Evolutionary conservation across 208 protist genomes (phyloP), one percentile per base, ranked within the genome.

Genomic region (Crithidia bombi): DNA sequence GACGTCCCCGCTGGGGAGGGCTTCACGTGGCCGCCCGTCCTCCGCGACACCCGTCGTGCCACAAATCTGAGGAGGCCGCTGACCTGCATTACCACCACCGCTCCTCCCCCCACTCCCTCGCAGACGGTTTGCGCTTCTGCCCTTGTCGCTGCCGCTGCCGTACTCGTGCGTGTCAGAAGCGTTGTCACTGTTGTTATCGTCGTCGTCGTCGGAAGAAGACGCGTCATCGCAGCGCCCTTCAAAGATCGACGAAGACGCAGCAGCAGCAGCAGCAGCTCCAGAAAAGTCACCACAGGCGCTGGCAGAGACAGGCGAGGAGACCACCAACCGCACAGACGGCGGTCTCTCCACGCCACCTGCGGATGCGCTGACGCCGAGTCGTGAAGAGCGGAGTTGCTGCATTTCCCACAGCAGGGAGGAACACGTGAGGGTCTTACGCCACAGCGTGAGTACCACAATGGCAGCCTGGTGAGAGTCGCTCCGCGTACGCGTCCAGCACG

Each of bases 381-480:
- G 41, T 17, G 64, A 25, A 1, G 71, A 61, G 10, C 64, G 64
- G 35, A 77, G n/a, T 25, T 71, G 71, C 56, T 66, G 55, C 56
- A 77, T 44, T 17, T 58, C 47, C 63, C 71, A 77, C 44, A 77
- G 59, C 21, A 77, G 38, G 38, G 71, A 44, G 0, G 64, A 43
- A 30, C 44, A 59, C 26, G 71, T 67, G n/a, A 77, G 47, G 3
- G 64, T 77, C 65, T 77, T 77, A 23, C 71, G 71, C 71, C 71
- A 77, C 56, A 77, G 49, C 35, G 57, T 65, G 47, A 77, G 47
- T 32, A 77, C 56, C 0, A 51, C 64, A 28, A 67, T 66, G 21
- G 71, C 71, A 0, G 71, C 64, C 36, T 77, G 71, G n/a, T 10
- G 55, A 66, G 17, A 65, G 57, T 36, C 71, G 57, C 64, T 77